Conservation (phyloP, 305 asterid genomes). For the Nicotiana rustica region DNA sequence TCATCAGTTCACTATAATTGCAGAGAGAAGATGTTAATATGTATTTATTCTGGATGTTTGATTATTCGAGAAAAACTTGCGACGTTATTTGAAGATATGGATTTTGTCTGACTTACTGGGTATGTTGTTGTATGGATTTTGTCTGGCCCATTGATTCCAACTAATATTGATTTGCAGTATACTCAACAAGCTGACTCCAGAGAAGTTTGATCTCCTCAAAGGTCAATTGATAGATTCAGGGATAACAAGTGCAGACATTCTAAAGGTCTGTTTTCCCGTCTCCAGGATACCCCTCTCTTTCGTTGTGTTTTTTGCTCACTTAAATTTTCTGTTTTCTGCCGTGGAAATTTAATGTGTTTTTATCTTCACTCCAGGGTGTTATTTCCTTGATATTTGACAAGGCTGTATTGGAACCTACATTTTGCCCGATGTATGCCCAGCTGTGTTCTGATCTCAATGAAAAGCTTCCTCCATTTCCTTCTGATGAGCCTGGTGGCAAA, state of each 20-base stretch:
- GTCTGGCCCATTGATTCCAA: not conserved
- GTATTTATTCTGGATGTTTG: not conserved
- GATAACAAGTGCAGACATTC: slow-evolving; percentile 85
- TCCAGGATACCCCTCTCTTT: not conserved
- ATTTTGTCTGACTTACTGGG: not conserved
- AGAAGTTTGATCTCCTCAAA: slow-evolving; percentile 89
- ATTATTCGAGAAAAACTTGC: not conserved
- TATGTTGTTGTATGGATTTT: too few relatives aligned
- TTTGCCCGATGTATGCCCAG: slow-evolving; percentile 92
- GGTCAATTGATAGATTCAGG: slow-evolving; percentile 90
- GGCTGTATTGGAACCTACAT: slow-evolving; percentile 95
- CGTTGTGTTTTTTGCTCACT: not conserved
- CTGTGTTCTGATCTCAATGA: slow-evolving; percentile 83
- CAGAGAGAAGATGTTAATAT: not conserved
- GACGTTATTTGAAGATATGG: not conserved
- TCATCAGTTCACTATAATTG: not conserved
- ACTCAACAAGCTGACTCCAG: slow-evolving; percentile 92
- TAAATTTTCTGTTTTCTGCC: not conserved
- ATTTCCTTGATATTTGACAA: slow-evolving; percentile 95
- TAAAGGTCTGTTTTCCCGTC: slow-evolving; percentile 59
- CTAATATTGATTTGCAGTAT: slow-evolving; percentile 59
- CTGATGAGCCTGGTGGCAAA: slow-evolving; percentile 90
- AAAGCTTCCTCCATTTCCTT: slow-evolving; percentile 86
- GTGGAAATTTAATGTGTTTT: not conserved
- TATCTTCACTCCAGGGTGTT: slow-evolving; percentile 60